A percentile compares a stretch with the other conserved stretches of the same genome.
Conservation (phyloP, 1,284 basidiomycete genomes). For the Crepidotus sp. region DNA sequence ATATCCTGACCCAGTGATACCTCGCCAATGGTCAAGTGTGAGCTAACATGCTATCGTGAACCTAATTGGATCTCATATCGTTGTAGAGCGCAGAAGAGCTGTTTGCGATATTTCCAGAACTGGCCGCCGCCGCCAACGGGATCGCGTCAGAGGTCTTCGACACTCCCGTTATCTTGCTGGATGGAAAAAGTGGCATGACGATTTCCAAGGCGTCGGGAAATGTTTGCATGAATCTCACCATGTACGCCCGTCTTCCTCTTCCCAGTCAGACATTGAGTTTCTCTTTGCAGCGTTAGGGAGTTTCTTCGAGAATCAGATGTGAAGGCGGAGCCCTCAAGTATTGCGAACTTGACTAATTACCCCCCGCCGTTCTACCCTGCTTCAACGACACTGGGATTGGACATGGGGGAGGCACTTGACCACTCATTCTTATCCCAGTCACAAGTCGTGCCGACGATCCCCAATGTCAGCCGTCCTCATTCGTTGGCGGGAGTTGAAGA, state of each 20-base stretch:
- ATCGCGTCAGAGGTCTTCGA: constrained; percentile 14
- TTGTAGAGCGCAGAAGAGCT: constrained; percentile 18
- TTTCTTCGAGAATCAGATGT: constrained; percentile 2
- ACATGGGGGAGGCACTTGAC: no score
- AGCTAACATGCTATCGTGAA: not conserved
- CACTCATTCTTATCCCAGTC: no score
- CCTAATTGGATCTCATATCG: not conserved
- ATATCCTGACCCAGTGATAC: not conserved
- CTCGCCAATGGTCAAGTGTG: constrained; percentile 16
- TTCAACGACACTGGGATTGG: not conserved
- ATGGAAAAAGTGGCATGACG: constrained; percentile 10
- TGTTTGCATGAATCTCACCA: constrained; percentile 5
- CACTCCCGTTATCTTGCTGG: constrained; percentile 18
- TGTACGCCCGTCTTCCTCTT: constrained; percentile 3
- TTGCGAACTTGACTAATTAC: not conserved
- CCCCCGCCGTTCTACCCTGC: not conserved
- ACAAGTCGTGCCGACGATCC: no score
- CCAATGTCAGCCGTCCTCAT: not conserved
- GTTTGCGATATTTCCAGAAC: constrained; percentile 17
- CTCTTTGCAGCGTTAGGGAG: constrained; percentile 9
- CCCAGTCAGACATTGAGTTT: not conserved
- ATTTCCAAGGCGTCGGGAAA: not conserved
- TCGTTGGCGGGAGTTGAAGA: not conserved
- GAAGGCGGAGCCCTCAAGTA: no score
- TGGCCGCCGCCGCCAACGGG: constrained; percentile 13